A percentile compares a stretch with the other conserved stretches of the same genome.
Evolutionary conservation across 2,329 filamentous ascomycete species (phyloP).

Genomic region (Pestalotiopsis sp.): DNA sequence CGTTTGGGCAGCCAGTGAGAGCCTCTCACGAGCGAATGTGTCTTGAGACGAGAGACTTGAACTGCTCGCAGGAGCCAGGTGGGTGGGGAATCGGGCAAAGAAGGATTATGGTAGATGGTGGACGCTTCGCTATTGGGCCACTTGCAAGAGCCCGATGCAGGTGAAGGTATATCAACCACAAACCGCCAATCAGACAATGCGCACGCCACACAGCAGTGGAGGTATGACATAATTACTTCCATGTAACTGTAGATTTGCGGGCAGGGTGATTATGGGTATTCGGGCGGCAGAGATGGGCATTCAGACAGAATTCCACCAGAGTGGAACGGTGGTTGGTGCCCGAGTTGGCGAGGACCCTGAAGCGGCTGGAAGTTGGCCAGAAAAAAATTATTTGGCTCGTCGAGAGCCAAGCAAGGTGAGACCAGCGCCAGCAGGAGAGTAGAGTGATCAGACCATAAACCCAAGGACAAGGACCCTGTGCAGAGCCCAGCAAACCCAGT

Average conservation of each 20-base stretch:
- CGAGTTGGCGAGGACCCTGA: background rate
- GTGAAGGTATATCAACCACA: constrained; percentile 11
- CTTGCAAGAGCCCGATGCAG: background rate
- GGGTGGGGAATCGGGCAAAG: constrained; percentile 6
- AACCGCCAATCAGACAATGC: background rate
- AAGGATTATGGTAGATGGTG: constrained; percentile 5
- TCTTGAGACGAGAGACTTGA: background rate
- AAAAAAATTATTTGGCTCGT: background rate
- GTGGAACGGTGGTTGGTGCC: constrained; percentile 10
- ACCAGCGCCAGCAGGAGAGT: background rate
- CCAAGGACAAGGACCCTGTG: background rate
- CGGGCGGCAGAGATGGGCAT: background rate
- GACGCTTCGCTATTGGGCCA: background rate
- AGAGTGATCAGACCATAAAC: too few relatives aligned
- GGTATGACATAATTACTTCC: constrained; percentile 13
- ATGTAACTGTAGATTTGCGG: background rate
- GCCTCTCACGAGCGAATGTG: background rate
- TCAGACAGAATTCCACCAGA: constrained; percentile 1
- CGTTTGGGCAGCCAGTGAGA: background rate
- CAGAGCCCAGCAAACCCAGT: background rate
- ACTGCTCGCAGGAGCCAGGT: constrained; percentile 3
- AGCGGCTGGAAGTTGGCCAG: background rate
- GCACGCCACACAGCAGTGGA: constrained; percentile 2
- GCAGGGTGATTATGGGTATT: background rate
- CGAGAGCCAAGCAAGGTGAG: background rate